These are phyloP conservation scores for Lecanicillium sp. DNA, from an alignment of 2,329 filamentous ascomycete species.

Conservation along the genomic window DNA sequence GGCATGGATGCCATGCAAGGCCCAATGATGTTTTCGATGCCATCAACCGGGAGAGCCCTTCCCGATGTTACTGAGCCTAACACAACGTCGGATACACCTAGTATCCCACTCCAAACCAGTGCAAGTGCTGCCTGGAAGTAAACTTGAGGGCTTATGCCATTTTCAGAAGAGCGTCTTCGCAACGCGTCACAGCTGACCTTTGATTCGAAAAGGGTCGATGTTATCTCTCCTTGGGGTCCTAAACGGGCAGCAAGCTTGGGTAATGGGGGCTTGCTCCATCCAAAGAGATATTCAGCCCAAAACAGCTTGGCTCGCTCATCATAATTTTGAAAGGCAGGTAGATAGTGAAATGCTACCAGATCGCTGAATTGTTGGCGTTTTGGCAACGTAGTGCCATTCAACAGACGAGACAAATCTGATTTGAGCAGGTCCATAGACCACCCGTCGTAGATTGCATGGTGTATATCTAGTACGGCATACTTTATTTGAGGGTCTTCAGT, in stretches of 20 bases:
- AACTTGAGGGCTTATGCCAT: slow-evolving; percentile 51
- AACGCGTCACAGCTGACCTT: slow-evolving; percentile 27
- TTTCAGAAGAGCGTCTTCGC: slow-evolving; percentile 22
- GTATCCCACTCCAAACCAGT: slow-evolving; percentile 56
- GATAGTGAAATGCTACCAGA: slow-evolving; percentile 43
- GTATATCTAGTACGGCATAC: slow-evolving; percentile 48
- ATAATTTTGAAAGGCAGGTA: slow-evolving; percentile 14
- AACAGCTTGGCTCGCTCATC: slow-evolving; percentile 45
- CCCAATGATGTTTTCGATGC: slow-evolving; percentile 66
- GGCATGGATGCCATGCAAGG: slow-evolving; percentile 75
- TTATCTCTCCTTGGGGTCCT: too few species aligned
- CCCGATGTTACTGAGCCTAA: slow-evolving; percentile 80
- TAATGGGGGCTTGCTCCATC: slow-evolving; percentile 43
- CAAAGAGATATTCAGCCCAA: slow-evolving; percentile 60
- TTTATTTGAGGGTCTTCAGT: slow-evolving; percentile 16
- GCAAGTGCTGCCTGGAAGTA: slow-evolving; percentile 67
- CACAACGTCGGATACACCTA: slow-evolving; percentile 56
- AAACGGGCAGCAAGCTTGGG: slow-evolving; percentile 33
- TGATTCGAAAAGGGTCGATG: slow-evolving; percentile 29
- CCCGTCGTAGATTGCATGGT: slow-evolving; percentile 87
- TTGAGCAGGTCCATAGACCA: slow-evolving; percentile 78
- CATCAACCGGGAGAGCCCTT: slow-evolving; percentile 60
- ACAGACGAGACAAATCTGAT: slow-evolving; percentile 51
- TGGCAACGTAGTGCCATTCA: slow-evolving; percentile 22
- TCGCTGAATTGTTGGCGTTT: slow-evolving; percentile 50